phyloP scores from a whole-genome alignment of 2,329 filamentous ascomycete genomes.

The Hyphodiscus sp. region DNA sequence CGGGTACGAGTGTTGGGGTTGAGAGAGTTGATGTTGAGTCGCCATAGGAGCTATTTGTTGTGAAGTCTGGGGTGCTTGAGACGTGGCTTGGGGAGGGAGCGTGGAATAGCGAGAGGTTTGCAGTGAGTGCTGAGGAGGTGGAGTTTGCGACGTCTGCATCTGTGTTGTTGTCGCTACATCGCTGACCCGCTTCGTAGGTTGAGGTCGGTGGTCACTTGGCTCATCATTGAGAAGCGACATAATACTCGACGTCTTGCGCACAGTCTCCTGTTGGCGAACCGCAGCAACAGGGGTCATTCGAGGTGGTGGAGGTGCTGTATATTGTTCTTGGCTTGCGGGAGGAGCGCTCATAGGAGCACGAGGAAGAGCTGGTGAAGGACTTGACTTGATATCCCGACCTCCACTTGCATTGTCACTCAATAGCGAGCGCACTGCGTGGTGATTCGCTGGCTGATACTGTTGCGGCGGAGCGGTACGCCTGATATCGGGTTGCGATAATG shows the following conservation, averaged over 20 bases:
- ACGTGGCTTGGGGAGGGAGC: conserved; percentile 30
- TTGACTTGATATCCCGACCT: conserved; percentile 19
- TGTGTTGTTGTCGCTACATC: conserved; percentile 17
- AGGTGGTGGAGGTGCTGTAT: conserved; percentile 17
- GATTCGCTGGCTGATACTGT: conserved; percentile 23
- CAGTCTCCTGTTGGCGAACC: conserved; percentile 35
- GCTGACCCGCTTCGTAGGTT: conserved; percentile 20
- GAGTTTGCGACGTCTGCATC: conserved; percentile 21
- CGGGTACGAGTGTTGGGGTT: conserved; percentile 38
- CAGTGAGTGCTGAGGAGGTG: conserved; percentile 24
- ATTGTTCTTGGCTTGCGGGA: conserved; percentile 21
- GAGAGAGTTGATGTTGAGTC: conserved; percentile 33
- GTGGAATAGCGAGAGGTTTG: conserved; percentile 32
- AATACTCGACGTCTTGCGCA: conserved; percentile 56
- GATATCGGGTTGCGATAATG: conserved; percentile 13
- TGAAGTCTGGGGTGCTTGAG: conserved; percentile 30
- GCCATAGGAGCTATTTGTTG: conserved; percentile 44
- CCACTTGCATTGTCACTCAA: conserved; percentile 19
- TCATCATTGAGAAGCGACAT: conserved; percentile 56
- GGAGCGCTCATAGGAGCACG: conserved; percentile 24
- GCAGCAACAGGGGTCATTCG: conserved; percentile 34
- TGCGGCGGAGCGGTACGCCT: conserved; percentile 18
- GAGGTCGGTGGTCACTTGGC: conserved; percentile 37
- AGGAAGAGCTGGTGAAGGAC: conserved; percentile 20
- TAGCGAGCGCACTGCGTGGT: conserved; percentile 19